Evolutionary conservation across 2,329 filamentous ascomycete species (phyloP).

Genomic region (Pleochaeta shiraiana): DNA sequence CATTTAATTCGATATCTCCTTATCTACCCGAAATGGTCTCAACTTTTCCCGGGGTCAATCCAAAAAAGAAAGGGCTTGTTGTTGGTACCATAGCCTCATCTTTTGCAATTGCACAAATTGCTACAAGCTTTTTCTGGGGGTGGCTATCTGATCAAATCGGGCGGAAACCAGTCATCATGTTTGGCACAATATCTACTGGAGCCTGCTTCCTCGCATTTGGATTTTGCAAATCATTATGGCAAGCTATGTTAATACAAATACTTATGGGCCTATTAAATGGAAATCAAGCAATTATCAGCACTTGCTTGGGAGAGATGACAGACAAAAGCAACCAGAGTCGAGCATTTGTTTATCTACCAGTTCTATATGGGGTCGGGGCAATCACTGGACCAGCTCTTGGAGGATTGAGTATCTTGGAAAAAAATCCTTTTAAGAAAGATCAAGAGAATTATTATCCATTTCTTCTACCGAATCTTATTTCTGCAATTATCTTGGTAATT

Average conservation of each 20-base stretch:
- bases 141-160: constrained; percentile 62
- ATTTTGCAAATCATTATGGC: constrained; percentile 62
- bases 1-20: constrained; percentile 86
- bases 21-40: constrained; percentile 88
- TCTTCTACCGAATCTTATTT: constrained; percentile 61
- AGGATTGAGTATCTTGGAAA: constrained; percentile 49
- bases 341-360: constrained; percentile 83
- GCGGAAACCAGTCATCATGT: constrained; percentile 59
- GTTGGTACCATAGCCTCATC: constrained; percentile 77
- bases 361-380: constrained; percentile 87
- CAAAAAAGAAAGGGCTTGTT: constrained; percentile 56
- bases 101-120: constrained; percentile 81
- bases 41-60: constrained; percentile 59
- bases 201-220: constrained; percentile 71
- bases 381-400: constrained; percentile 89
- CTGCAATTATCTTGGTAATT: constrained; percentile 45
- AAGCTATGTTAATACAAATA: constrained; percentile 67
- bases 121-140: constrained; percentile 83
- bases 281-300: constrained; percentile 85
- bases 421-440: constrained; percentile 27
- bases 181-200: constrained; percentile 66
- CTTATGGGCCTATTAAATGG: constrained; percentile 89
- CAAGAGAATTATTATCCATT: constrained; percentile 50
- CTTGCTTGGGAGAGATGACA: constrained; percentile 84
- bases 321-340: constrained; percentile 85